Evolutionary conservation across 2,329 filamentous ascomycete species (phyloP), one percentile per base, ranked within the genome.

Genomic region (Hypoxylon sp.): DNA sequence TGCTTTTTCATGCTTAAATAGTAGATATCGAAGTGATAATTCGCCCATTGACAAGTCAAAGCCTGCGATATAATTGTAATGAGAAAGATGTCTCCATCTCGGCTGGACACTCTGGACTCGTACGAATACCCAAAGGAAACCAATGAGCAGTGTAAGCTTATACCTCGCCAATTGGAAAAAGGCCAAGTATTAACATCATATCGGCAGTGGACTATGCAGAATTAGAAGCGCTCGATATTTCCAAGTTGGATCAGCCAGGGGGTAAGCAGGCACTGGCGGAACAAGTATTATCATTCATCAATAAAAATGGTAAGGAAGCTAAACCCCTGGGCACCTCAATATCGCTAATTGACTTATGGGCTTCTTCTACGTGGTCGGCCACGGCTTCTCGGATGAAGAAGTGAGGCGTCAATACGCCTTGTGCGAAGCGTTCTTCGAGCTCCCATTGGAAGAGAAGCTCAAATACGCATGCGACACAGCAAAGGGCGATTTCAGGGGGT

Each of bases 161-260:
- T 27, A 27, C 8, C 11, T 21, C 0, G 13, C 1, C 2, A 19
- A 19, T n/a, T n/a, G 15, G 15, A n/a, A 24, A 27, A 13, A 0
- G 0, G 11, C 10, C 2, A 53, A 51, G 1, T 35, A 53, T 46
- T 51, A 11, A 63, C 10, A 6, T 21, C 1, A 27, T 37, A 1
- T 11, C 4, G 5, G 48, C 31, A 75, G 73, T 75, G 39, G 63
- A 71, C 48, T 75, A 73, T 58, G 71, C 71, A 2, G 70, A 73
- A 5, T 55, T 75, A 21, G 72, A 75, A 60, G 73, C 72, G 6
- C 71, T 75, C 10, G 72, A 75, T 35, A 72, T 75, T 11, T 75
- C 72, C 0, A 73, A 70, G 60, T 42, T 73, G 10, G 50, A 70
- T 27, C 54, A 70, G 44, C 64, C 65, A 39, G 71, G 68, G 21